A percentile compares a stretch with the other conserved stretches of the same genome.
phyloP scores from a whole-genome alignment of 805 yeast species.

The Yarrowia porcina region DNA sequence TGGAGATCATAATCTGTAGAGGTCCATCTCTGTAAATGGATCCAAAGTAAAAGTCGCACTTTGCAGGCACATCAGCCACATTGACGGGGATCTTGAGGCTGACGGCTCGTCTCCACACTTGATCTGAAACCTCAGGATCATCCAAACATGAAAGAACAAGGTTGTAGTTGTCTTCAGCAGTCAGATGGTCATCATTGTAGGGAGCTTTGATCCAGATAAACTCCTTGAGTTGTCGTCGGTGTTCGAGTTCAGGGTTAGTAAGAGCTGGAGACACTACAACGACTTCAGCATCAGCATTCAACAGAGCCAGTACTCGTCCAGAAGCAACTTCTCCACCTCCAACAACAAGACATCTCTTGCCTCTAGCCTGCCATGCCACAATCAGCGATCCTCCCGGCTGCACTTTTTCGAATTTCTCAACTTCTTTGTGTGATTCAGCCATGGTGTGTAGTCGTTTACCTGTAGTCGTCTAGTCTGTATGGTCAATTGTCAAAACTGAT shows the following conservation, averaged over 20 bases:
- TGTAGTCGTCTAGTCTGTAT: too few relatives aligned
- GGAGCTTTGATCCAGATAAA: conserved; percentile 29
- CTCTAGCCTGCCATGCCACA: conserved; percentile 71
- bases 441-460: background rate
- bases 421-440: background rate
- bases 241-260: conserved; percentile 42
- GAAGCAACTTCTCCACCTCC: conserved; percentile 72
- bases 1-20: conserved; percentile 74
- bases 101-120: conserved; percentile 52
- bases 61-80: conserved; percentile 79
- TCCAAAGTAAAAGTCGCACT: conserved; percentile 85
- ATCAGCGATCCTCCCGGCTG: conserved; percentile 51
- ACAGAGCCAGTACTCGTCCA: conserved; percentile 61
- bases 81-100: conserved; percentile 56
- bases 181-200: conserved; percentile 30
- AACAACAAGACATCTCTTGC: conserved; percentile 62
- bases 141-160: conserved; percentile 73
- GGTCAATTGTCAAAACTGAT: background rate
- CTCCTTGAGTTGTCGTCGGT: conserved; percentile 30
- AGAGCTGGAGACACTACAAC: conserved; percentile 60
- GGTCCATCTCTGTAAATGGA: conserved; percentile 70
- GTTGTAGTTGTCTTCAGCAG: conserved; percentile 48
- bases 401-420: background rate
- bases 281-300: conserved; percentile 66
- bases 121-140: conserved; percentile 57